A percentile compares a stretch with the other conserved stretches of the same genome.
Evolutionary conservation across 2,329 filamentous ascomycete species (phyloP).

Genomic region (Microdochium bolleyi): DNA sequence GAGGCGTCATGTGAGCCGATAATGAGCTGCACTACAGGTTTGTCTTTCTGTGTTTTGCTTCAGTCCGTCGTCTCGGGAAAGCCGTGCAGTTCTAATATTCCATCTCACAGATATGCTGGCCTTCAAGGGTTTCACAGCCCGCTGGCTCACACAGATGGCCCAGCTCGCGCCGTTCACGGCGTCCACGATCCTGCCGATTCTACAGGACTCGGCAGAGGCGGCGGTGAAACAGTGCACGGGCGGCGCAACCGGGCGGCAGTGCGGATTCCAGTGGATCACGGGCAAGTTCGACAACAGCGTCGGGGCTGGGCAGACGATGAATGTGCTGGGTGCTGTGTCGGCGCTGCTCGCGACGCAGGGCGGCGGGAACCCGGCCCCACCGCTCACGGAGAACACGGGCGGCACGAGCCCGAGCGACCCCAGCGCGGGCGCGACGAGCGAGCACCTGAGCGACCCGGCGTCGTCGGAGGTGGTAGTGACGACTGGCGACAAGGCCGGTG

Average conservation of each 20-base stretch:
- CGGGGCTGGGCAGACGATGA: constrained; percentile 42
- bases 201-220: constrained; percentile 26
- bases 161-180: constrained; percentile 26
- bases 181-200: constrained; percentile 23
- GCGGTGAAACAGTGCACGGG: constrained; percentile 27
- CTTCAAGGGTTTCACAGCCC: constrained; percentile 50
- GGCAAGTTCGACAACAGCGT: constrained; percentile 34
- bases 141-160: constrained; percentile 34
- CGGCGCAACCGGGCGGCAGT: constrained; percentile 28
- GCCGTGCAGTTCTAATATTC: no score
- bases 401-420: constrained; percentile 25
- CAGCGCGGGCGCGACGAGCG: constrained; percentile 10
- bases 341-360: constrained; percentile 23
- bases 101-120: constrained; percentile 46
- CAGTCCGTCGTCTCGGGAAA: no score
- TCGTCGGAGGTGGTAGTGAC: constrained; percentile 7
- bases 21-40: constrained; percentile 38
- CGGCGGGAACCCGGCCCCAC: constrained; percentile 13
- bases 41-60: no score
- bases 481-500: constrained; percentile 16
- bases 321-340: constrained; percentile 36
- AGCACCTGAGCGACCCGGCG: constrained; percentile 1
- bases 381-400: constrained; percentile 28
- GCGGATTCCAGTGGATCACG: constrained; percentile 40
- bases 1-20: constrained; percentile 44